Base-by-base conservation (phyloP, 805 yeast species). In the Ogataea paraovalis region DNA sequence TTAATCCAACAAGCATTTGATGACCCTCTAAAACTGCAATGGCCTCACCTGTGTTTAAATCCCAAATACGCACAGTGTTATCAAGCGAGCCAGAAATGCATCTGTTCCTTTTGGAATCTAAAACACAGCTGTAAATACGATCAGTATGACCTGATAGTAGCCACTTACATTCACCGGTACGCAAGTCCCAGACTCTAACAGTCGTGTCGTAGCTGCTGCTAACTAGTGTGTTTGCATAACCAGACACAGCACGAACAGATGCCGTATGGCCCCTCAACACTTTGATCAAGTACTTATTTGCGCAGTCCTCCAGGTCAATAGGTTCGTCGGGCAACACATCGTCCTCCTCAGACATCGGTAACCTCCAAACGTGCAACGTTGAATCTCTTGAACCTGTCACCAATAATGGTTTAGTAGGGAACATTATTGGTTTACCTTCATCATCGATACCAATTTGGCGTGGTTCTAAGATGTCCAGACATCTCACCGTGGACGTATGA, bases 81-180 rank as follows among this genome's bases (percentile, higher is more conserved):
- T 94, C 99, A 83, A 89, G 83, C 3, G 96, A 84, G 0, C 97
- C 97, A 1, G 97, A 85, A 44, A 87, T 85, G 59, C 97, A 91
- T 41, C 94, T 72, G 57, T 83, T 79, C 47, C 92, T 74, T 50
- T 80, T 74, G 53, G 79, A 78, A 62, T 92, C 96, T 57, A 88
- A 73, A 1, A 89, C 85, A 1, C 95, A 88, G n/a, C 92, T 80
- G 68, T 94, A 94, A 6, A 94, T 94, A 53, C 86, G 78, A 56
- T 90, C 94, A 8, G 82, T 78, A 66, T 94, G 99, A 2, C 97
- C 98, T 2, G 79, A 70, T 19, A 92, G 73, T 10, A 85, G 81
- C 66, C 80, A 83, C 44, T 79, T 77, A 62, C 96, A 89, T 45
- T 75, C 75, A 42, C 87, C 87, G 5, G 85, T 80, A 28, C 79